A percentile compares a stretch with the other conserved stretches of the same genome.
Conservation (phyloP, 202 grass and related monocot species). For the Sporobolus alterniflorus region DNA sequence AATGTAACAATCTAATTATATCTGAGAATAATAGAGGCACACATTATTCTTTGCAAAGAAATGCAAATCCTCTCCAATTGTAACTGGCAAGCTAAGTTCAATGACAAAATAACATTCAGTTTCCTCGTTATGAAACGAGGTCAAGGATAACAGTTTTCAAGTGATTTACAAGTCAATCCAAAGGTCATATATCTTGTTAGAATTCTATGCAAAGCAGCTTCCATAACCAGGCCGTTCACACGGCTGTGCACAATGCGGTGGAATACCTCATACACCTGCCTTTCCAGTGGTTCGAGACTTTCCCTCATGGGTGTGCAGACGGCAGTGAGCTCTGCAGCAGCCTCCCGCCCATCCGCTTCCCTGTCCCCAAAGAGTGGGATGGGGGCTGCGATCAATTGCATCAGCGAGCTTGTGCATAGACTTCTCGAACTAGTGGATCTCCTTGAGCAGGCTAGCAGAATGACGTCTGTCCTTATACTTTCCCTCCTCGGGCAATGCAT, state of each 20-base stretch:
- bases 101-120: no score
- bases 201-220: no score
- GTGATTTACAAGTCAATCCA: no score
- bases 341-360: constrained; percentile 57
- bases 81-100: no score
- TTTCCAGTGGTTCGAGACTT: constrained; percentile 78
- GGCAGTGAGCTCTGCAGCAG: constrained; percentile 59
- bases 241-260: constrained; percentile 86
- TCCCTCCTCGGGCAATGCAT: constrained; percentile 76
- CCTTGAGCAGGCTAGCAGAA: constrained; percentile 69
- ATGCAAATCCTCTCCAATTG: no score
- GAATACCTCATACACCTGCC: constrained; percentile 88
- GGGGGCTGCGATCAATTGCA: constrained; percentile 57
- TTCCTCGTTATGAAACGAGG: no score
- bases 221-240: no score
- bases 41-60: no score
- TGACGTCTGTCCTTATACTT: constrained; percentile 88
- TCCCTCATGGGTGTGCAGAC: constrained; percentile 65
- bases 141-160: no score
- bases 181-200: no score
- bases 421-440: constrained; percentile 75
- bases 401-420: constrained; percentile 69
- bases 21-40: no score
- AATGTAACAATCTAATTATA: no score
- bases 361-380: constrained; percentile 65